A percentile compares a stretch with the other conserved stretches of the same genome.
Conservation (phyloP, 306 rosid species). For the Pterocarpus macrocarpus region DNA sequence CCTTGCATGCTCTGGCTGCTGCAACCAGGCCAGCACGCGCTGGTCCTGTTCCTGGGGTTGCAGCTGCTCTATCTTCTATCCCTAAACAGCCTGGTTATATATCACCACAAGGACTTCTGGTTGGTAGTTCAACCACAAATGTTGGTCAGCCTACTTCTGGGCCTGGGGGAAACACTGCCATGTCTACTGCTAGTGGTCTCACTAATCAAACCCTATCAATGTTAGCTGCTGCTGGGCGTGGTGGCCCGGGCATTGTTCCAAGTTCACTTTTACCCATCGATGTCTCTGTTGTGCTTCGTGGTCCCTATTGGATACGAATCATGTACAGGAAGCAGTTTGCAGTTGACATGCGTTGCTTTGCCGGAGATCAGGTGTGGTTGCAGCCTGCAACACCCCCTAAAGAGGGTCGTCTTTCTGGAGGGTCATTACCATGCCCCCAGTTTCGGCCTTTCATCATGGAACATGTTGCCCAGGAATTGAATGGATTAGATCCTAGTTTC, state of each 20-base stretch:
- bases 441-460: conserved; percentile 99
- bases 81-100: conserved; percentile 79
- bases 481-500: conserved; percentile 88
- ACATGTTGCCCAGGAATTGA: conserved; percentile 98
- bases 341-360: conserved; percentile 99
- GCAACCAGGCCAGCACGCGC: conserved; percentile 99
- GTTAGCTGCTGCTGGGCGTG: conserved; percentile 94
- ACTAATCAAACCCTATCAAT: conserved; percentile 77
- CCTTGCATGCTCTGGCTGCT: conserved; percentile 95
- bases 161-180: conserved; percentile 59
- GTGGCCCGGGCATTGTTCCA: conserved; percentile 98
- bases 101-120: conserved; percentile 76
- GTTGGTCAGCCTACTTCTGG: conserved; percentile 67
- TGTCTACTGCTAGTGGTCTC: conserved; percentile 63
- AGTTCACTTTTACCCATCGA: conserved; percentile 97
- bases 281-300: conserved; percentile 98
- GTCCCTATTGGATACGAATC: conserved; percentile 97
- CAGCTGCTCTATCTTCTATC: conserved; percentile 73
- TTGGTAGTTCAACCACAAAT: conserved; percentile 64
- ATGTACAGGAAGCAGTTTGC: conserved; percentile 94
- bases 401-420: conserved; percentile 88
- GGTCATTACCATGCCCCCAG: conserved; percentile 97
- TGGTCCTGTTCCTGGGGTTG: conserved; percentile 87
- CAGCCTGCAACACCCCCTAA: conserved; percentile 99
- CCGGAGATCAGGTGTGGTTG: conserved; percentile 99